Percentiles rank a stretch among this genome's conserved stretches.
Evolutionary conservation across 345 rosid species (phyloP).

Genomic region (Eucalyptus pauciflora): DNA sequence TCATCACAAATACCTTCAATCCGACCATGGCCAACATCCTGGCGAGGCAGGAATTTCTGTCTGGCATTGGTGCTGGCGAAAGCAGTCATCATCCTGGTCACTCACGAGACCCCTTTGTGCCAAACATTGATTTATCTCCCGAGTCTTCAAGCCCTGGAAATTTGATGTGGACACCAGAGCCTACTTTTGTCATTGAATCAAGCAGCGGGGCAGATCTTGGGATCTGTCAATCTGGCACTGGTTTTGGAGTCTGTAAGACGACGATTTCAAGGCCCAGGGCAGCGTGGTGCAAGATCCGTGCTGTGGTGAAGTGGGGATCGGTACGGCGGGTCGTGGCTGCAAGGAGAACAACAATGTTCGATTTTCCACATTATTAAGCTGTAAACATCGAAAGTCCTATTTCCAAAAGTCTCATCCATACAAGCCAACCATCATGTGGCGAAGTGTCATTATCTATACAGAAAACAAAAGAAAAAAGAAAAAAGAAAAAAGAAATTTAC

Average conservation of each 20-base stretch:
- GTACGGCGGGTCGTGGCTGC: constrained; percentile 12
- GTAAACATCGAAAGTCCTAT: background rate
- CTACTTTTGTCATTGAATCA: background rate
- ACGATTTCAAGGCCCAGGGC: constrained; percentile 24
- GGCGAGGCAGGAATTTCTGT: background rate
- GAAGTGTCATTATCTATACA: background rate
- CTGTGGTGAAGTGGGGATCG: constrained; percentile 26
- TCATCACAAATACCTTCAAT: background rate
- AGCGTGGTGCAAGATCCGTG: constrained; percentile 59
- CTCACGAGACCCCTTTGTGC: background rate
- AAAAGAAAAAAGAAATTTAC: background rate
- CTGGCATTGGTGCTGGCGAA: background rate
- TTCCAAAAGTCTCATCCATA: background rate
- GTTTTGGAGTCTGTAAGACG: background rate
- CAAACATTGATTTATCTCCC: background rate
- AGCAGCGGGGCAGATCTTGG: constrained; percentile 5
- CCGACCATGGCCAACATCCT: background rate
- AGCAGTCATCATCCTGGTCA: background rate
- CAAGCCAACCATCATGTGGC: background rate
- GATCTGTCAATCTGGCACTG: background rate
- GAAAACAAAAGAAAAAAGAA: background rate
- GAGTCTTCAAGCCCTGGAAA: background rate
- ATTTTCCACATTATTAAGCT: background rate
- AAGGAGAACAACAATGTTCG: constrained; percentile 1
- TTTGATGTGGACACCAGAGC: background rate